These are phyloP conservation scores for Oryza brachyantha DNA, from an alignment of 176 grass and related monocot species.

Conservation along the genomic window DNA sequence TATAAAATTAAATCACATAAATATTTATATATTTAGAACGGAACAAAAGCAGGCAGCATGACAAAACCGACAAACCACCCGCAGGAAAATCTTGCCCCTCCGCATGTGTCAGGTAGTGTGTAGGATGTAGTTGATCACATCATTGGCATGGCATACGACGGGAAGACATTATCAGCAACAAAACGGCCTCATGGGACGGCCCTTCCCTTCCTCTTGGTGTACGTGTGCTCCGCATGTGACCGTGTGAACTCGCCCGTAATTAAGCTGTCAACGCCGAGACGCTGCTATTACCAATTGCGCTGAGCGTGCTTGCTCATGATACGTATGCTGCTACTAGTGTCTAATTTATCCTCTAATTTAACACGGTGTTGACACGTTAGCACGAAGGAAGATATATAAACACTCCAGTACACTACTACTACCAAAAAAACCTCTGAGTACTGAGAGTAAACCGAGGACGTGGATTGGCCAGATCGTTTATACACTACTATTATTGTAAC, in stretches of 20 bases:
- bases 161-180: background rate
- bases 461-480: background rate
- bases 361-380: too few relatives aligned
- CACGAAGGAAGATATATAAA: too few relatives aligned
- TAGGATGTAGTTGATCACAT: background rate
- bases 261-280: background rate
- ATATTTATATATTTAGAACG: too few relatives aligned
- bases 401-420: too few relatives aligned
- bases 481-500: background rate
- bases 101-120: background rate
- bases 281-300: background rate
- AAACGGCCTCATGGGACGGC: background rate
- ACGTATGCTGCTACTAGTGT: background rate
- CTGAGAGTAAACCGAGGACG: background rate
- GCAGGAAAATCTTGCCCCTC: too few relatives aligned
- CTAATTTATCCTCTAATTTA: background rate
- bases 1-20: too few relatives aligned
- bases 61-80: too few relatives aligned
- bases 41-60: too few relatives aligned
- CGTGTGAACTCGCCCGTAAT: background rate
- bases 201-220: background rate
- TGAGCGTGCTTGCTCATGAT: background rate
- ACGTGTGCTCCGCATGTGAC: slow-evolving; percentile 32
- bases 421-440: background rate
- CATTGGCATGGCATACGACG: background rate